Conservation (phyloP, 225 moss, liverwort and hornwort genomes). For the Lunularia cruciata region DNA sequence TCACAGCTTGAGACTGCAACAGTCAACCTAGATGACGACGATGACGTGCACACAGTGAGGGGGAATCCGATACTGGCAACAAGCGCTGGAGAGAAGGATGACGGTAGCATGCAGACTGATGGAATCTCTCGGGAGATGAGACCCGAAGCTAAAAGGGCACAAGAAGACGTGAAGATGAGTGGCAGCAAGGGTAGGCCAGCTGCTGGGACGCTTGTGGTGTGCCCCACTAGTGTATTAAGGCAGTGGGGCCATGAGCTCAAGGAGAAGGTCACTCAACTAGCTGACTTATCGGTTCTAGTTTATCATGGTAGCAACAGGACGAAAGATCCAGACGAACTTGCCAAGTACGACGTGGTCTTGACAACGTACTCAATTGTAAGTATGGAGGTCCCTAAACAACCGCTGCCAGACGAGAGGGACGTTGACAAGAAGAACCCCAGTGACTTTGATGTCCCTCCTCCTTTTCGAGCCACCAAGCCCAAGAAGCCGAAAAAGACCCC, state of each 20-base stretch:
- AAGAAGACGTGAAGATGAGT: slow-evolving; percentile 34
- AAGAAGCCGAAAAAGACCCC: slow-evolving; percentile 68
- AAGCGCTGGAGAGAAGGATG: background rate
- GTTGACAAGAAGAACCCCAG: slow-evolving; percentile 54
- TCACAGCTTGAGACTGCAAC: slow-evolving; percentile 45
- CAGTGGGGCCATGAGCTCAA: slow-evolving; percentile 91
- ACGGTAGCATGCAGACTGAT: background rate
- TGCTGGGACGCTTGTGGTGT: slow-evolving; percentile 94
- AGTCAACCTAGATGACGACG: slow-evolving; percentile 83
- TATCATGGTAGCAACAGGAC: slow-evolving; percentile 96
- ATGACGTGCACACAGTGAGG: slow-evolving; percentile 39
- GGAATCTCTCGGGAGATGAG: slow-evolving; percentile 12
- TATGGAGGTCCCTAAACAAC: slow-evolving; percentile 96
- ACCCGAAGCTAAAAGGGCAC: slow-evolving; percentile 23
- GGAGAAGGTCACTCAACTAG: slow-evolving; percentile 75
- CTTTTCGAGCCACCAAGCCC: slow-evolving; percentile 22
- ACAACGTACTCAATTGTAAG: slow-evolving; percentile 95
- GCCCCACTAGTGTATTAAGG: slow-evolving; percentile 96
- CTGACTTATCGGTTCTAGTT: slow-evolving; percentile 65
- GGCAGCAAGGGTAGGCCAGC: slow-evolving; percentile 75
- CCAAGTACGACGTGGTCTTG: slow-evolving; percentile 87
- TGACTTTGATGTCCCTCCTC: slow-evolving; percentile 42
- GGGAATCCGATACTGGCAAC: background rate
- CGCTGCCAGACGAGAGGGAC: slow-evolving; percentile 76
- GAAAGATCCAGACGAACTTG: slow-evolving; percentile 81